Base-by-base conservation (phyloP, 2,329 filamentous ascomycete genomes). In the Fusarium verrucosum region DNA sequence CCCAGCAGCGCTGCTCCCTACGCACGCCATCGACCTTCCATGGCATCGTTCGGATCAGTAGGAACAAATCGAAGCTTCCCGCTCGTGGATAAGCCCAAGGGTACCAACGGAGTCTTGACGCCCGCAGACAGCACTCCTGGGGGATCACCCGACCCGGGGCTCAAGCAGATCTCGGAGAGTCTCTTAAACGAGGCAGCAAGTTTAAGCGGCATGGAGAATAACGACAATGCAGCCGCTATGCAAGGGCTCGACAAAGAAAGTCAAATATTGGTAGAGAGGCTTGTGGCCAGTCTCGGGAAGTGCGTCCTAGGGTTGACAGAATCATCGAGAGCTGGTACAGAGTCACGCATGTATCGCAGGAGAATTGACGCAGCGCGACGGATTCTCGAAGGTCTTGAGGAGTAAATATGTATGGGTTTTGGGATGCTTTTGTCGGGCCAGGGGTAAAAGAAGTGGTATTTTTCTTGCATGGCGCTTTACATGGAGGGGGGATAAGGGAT, bases 311-410 rank as follows among this genome's bases (percentile, higher is more conserved):
- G 82, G 26, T 69, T 89, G 62, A 80, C 84, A 56, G 81, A 90
- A 76, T 76, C 81, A 47, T 80, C 85, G 65, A 78, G 78, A 65
- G 77, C 83, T 56, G 82, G 82, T 68, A 77, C 85, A 60, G 85
- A 91, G 67, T 84, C 83, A 45, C 82, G 88, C 51, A 81, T 89
- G 58, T 87, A 91, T 75, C 82, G 92, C 58, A 81, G 90, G 63
- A 83, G 90, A 66, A 83, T 97, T 46, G 92, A 96, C 66, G 86
- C 87, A 49, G 93, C 92, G 7, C 87, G 88, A 58, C 83, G 86
- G 49, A 84, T 92, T 5, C 80, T 96, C 26, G 91, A 94, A 66
- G 92, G 91, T 7, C 79, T 88, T 58, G 83, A 88, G 63, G 82
- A 81, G 26, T 68, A 38, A 56, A 50, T 54, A 26, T 26, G n/a